Conservation (phyloP, 1,139 yeast genomes). For the Nadsonia commutata region DNA sequence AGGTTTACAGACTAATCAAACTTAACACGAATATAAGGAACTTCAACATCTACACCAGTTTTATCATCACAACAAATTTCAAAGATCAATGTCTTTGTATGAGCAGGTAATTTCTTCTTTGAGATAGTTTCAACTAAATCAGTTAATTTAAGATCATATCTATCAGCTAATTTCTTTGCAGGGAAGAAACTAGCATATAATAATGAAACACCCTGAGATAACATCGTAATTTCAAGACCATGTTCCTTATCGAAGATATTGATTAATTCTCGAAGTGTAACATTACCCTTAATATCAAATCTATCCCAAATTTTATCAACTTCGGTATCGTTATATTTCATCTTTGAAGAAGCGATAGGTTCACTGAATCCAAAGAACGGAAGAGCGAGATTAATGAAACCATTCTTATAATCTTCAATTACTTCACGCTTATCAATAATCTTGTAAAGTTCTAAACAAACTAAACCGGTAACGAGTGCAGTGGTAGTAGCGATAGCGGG, state of each 20-base stretch:
- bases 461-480: conserved; percentile 88
- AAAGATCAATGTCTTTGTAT: conserved; percentile 61
- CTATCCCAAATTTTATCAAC: conserved; percentile 94
- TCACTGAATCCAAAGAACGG: conserved; percentile 96
- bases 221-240: conserved; percentile 78
- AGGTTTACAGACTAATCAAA: conserved; percentile 6
- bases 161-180: conserved; percentile 72
- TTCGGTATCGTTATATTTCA: conserved; percentile 54
- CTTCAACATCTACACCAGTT: conserved; percentile 82
- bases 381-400: conserved; percentile 82
- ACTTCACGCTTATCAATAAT: conserved; percentile 61
- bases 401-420: conserved; percentile 85
- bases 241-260: conserved; percentile 67
- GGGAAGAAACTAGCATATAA: conserved; percentile 91
- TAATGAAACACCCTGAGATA: conserved; percentile 80
- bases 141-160: conserved; percentile 52
- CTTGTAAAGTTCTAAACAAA: conserved; percentile 81
- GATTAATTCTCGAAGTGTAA: conserved; percentile 62
- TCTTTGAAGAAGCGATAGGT: conserved; percentile 76
- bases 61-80: conserved; percentile 89
- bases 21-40: conserved; percentile 51
- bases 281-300: conserved; percentile 65
- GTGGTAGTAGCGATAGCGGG: conserved; percentile 99
- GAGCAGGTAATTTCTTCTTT: conserved; percentile 67
- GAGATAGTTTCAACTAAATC: conserved; percentile 68